phyloP scores from a whole-genome alignment of 768 basidiomycete species.

The Mycena maculata region DNA sequence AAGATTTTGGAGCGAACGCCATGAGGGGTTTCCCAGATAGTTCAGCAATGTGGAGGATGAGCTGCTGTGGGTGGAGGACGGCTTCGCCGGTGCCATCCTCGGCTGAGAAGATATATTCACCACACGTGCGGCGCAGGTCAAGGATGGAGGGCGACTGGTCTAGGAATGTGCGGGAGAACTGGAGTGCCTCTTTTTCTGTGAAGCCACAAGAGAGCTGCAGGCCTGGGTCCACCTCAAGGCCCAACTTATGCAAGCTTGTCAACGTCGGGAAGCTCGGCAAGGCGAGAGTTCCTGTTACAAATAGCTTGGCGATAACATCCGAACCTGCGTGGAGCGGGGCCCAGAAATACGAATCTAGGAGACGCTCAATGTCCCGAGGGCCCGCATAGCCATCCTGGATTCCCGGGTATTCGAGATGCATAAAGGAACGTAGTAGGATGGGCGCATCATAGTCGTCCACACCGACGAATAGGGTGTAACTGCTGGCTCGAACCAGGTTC shows the following conservation, averaged over 20 bases:
- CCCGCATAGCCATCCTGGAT: neutral
- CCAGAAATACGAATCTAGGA: slow-evolving; percentile 8
- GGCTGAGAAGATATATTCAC: slow-evolving; percentile 1
- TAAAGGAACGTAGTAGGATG: too few relatives aligned
- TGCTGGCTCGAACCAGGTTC: neutral
- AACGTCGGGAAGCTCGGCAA: neutral
- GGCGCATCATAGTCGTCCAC: slow-evolving; percentile 20
- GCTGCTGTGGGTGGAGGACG: slow-evolving; percentile 17
- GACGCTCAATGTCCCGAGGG: neutral
- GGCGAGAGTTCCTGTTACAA: slow-evolving; percentile 14
- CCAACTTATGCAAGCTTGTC: neutral
- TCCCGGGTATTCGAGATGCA: too few relatives aligned
- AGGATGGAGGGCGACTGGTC: neutral
- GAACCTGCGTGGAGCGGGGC: neutral
- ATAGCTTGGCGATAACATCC: slow-evolving; percentile 11
- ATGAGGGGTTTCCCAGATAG: neutral
- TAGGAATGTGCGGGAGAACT: neutral
- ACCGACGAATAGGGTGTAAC: slow-evolving; percentile 6
- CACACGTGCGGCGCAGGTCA: slow-evolving; percentile 7
- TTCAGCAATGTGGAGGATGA: neutral
- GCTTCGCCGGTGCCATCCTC: neutral
- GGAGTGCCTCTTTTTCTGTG: slow-evolving; percentile 2
- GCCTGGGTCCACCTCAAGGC: neutral
- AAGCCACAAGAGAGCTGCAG: slow-evolving; percentile 12
- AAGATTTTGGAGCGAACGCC: neutral